These are phyloP conservation scores for Alternaria triticina DNA, from an alignment of 2,329 filamentous ascomycete genomes.

Conservation along the genomic window DNA sequence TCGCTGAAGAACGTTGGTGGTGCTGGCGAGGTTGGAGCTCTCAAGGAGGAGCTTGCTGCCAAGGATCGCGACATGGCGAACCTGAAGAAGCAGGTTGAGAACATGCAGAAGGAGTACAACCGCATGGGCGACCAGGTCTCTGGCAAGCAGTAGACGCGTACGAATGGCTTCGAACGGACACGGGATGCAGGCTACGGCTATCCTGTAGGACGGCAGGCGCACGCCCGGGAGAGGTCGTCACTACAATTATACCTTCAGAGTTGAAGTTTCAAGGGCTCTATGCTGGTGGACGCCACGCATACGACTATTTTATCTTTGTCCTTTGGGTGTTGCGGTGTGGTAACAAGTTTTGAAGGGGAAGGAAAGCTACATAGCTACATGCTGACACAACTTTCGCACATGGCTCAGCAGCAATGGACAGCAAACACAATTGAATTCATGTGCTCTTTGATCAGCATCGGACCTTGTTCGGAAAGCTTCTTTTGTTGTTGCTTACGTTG, in stretches of 20 bases:
- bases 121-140: constrained; percentile 83
- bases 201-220: neutral
- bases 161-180: constrained; percentile 14
- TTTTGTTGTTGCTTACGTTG: neutral
- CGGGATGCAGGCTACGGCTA: constrained; percentile 6
- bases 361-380: neutral
- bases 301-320: constrained; percentile 2
- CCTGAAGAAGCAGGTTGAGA: constrained; percentile 90
- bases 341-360: constrained; percentile 3
- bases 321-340: constrained; percentile 6
- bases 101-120: constrained; percentile 84
- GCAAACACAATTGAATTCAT: neutral
- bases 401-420: neutral
- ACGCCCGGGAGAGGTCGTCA: constrained; percentile 11
- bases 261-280: neutral
- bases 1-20: constrained; percentile 74
- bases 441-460: neutral
- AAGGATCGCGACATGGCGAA: constrained; percentile 85
- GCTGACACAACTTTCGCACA: neutral
- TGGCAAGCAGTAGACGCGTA: constrained; percentile 58
- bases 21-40: constrained; percentile 73
- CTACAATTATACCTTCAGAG: neutral
- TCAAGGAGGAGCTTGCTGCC: constrained; percentile 70
- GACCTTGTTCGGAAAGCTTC: neutral
- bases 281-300: neutral